phyloP scores from a whole-genome alignment of 441 rosid genomes.

The Populus trichocarpa region DNA sequence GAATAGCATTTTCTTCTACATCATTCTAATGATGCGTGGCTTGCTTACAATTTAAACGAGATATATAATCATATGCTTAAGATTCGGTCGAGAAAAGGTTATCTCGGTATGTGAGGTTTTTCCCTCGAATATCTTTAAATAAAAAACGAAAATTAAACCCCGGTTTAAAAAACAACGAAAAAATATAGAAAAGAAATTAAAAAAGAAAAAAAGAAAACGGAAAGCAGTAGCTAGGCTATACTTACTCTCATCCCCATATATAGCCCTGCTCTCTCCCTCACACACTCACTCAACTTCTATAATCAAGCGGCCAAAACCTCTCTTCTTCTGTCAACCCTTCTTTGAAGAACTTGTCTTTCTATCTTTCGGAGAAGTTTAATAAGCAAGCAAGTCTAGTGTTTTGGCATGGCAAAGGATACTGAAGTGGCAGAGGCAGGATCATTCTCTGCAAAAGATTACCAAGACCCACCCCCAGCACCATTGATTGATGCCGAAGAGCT shows the following conservation, averaged over 20 bases:
- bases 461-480: too few species aligned
- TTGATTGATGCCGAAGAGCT: too few species aligned
- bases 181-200: too few species aligned
- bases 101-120: background rate
- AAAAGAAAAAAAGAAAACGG: background rate
- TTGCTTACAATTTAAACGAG: background rate
- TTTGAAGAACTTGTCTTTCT: background rate
- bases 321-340: background rate
- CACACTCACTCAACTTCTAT: background rate
- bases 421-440: slow-evolving; percentile 47
- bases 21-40: background rate
- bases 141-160: background rate
- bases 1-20: background rate
- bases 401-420: slow-evolving; percentile 44
- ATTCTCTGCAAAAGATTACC: slow-evolving; percentile 40
- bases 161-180: background rate
- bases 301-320: background rate
- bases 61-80: too few species aligned
- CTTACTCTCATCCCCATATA: slow-evolving; percentile 21
- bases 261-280: slow-evolving; percentile 13
- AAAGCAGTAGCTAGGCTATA: background rate
- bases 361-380: background rate
- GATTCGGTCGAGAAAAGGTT: background rate
- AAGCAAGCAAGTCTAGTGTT: background rate
- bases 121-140: too few species aligned